Evolutionary conservation across 2,329 filamentous ascomycete species (phyloP).

Genomic region (Amesomyces nigricolor): DNA sequence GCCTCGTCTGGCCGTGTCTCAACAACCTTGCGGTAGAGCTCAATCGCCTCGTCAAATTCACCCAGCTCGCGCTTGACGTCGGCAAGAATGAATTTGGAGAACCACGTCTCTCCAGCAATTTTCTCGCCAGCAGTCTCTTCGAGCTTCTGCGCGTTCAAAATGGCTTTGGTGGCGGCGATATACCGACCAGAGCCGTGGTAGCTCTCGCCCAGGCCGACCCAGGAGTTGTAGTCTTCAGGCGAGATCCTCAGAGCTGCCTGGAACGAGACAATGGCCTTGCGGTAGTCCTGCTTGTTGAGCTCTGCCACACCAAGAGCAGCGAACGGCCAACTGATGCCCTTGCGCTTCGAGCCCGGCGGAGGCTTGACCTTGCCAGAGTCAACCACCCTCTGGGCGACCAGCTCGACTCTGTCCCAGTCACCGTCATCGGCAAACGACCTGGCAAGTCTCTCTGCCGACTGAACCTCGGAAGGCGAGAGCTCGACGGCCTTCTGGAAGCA

Average conservation of each 20-base stretch:
- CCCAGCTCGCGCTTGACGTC: conserved; percentile 91
- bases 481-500: conserved; percentile 98
- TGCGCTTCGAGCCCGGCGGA: conserved; percentile 86
- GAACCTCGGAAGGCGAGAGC: conserved; percentile 77
- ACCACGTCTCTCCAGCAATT: conserved; percentile 72
- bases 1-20: conserved; percentile 65
- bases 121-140: conserved; percentile 52
- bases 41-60: conserved; percentile 78
- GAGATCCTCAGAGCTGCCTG: conserved; percentile 79
- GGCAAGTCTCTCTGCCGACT: conserved; percentile 82
- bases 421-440: conserved; percentile 79
- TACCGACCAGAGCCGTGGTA: conserved; percentile 92
- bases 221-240: conserved; percentile 87
- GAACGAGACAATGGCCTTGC: conserved; percentile 85
- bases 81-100: conserved; percentile 88
- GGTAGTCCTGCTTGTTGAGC: conserved; percentile 87
- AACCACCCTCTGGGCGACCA: conserved; percentile 82
- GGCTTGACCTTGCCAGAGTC: conserved; percentile 92
- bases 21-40: conserved; percentile 70
- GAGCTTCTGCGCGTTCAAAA: conserved; percentile 74
- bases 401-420: conserved; percentile 95
- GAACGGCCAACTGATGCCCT: conserved; percentile 92
- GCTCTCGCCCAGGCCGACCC: conserved; percentile 94
- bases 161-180: conserved; percentile 88
- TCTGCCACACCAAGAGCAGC: conserved; percentile 90